Conservation (phyloP, 371 early-diverging fungal genomes). For the Saksenaea oblongispora region DNA sequence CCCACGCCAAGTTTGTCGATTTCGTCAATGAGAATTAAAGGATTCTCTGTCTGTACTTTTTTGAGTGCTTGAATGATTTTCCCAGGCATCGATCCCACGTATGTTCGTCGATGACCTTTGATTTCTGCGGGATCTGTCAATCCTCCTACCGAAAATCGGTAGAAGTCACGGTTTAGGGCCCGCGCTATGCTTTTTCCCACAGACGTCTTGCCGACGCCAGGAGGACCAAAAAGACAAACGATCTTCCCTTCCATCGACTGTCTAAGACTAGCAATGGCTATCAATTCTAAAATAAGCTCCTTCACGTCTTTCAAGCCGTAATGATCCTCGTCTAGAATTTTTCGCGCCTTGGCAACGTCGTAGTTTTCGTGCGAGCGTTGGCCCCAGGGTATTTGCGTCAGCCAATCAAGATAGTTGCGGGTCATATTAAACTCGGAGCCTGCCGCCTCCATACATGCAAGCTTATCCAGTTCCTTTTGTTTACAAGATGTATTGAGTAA, state of each 20-base stretch:
- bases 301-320: slow-evolving; percentile 96
- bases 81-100: slow-evolving; percentile 98
- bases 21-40: slow-evolving; percentile 94
- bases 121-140: slow-evolving; percentile 95
- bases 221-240: slow-evolving; percentile 92
- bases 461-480: slow-evolving; percentile 77
- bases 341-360: slow-evolving; percentile 74
- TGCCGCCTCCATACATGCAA: slow-evolving; percentile 87
- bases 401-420: slow-evolving; percentile 94
- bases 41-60: slow-evolving; percentile 94
- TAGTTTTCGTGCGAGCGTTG: slow-evolving; percentile 82
- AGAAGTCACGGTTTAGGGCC: slow-evolving; percentile 89
- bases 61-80: slow-evolving; percentile 96
- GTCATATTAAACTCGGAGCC: slow-evolving; percentile 95
- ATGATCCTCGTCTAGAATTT: slow-evolving; percentile 92
- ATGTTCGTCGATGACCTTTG: slow-evolving; percentile 96
- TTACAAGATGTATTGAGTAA: not conserved
- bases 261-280: slow-evolving; percentile 91
- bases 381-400: slow-evolving; percentile 96
- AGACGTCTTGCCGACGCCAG: slow-evolving; percentile 96
- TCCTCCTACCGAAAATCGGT: slow-evolving; percentile 94
- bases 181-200: slow-evolving; percentile 95
- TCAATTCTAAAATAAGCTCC: slow-evolving; percentile 94
- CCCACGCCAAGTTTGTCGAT: slow-evolving; percentile 27
- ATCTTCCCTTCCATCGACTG: slow-evolving; percentile 96